phyloP scores from a whole-genome alignment of 345 rosid species.

The Trapa incisa region DNA sequence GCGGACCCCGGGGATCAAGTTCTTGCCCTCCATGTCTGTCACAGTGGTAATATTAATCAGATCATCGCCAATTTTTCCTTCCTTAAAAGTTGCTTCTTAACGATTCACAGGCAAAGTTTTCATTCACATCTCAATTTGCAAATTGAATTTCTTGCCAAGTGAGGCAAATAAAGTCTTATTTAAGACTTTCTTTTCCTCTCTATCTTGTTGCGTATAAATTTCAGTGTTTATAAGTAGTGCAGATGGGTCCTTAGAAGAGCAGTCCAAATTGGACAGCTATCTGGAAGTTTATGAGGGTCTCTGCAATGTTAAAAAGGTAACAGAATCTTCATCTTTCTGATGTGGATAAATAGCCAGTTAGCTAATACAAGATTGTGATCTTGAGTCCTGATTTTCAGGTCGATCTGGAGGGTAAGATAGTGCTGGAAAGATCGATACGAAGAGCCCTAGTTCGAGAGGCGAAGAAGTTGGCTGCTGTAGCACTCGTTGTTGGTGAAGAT shows the following conservation, averaged over 20 bases:
- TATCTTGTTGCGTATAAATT: not conserved
- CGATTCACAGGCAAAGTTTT: no score
- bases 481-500: slow-evolving; percentile 55
- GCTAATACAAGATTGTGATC: not conserved
- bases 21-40: slow-evolving; percentile 59
- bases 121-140: no score
- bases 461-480: slow-evolving; percentile 37
- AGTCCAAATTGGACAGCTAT: slow-evolving; percentile 38
- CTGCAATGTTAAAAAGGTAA: slow-evolving; percentile 59
- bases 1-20: slow-evolving; percentile 80
- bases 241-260: slow-evolving; percentile 37
- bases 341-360: not conserved
- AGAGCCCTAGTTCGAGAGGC: slow-evolving; percentile 57
- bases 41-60: slow-evolving; percentile 4
- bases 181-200: no score
- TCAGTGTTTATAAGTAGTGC: slow-evolving; percentile 6
- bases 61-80: slow-evolving; percentile 3
- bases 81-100: not conserved
- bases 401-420: slow-evolving; percentile 41
- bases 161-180: no score
- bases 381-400: slow-evolving; percentile 30
- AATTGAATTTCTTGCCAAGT: no score
- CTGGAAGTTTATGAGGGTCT: slow-evolving; percentile 44
- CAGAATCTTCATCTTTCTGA: not conserved
- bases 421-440: slow-evolving; percentile 38